Evolutionary conservation across 129 eudicot species (phyloP), one percentile per base, ranked within the genome.

Genomic region (Chrysanthemum makinoi): DNA sequence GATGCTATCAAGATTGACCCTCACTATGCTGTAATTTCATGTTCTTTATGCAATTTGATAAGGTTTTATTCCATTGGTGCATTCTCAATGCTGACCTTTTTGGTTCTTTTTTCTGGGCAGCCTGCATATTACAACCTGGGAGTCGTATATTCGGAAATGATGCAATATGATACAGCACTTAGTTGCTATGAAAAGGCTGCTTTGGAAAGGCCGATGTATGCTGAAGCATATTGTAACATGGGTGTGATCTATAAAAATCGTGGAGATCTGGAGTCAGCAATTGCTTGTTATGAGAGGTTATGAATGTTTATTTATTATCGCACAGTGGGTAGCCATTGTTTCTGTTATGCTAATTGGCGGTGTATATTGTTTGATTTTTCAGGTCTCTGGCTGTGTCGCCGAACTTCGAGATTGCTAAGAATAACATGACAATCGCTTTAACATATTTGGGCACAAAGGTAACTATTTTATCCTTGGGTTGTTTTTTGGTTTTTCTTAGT

Each of bases 141-240:
- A 68, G 96, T 94, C 68, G 97, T 94, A 73, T 89, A 89, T 79
- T 89, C 96, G 51, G 98, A 94, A 72, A 82, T 94, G 96, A 89
- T 93, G 97, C 96, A 94, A 86, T 94, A 94, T 82, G 99, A 94
- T 75, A 82, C 85, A 70, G 99, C 99, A 57, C 97, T 94, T 80
- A 79, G 77, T 75, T 94, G 96, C 83, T 94, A 90, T 70, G 99
- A 94, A 78, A 94, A 84, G 82, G 99, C 99, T 81, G 99, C 99
- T 62, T 55, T 81, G 73, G 99, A 87, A 75, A 82, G 97, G 68
- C 99, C 99, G 15, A 89, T 94, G 99, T 94, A 94, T 79, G 99
- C 99, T 49, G 99, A 94, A 87, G 97, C 99, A 83, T 94, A 85
- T 79, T 94, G 99, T 86, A 94, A 94, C 73, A 94, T 94, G 99